Evolutionary conservation across 768 basidiomycete species (phyloP).

Genomic region (Naematelia encephala): DNA sequence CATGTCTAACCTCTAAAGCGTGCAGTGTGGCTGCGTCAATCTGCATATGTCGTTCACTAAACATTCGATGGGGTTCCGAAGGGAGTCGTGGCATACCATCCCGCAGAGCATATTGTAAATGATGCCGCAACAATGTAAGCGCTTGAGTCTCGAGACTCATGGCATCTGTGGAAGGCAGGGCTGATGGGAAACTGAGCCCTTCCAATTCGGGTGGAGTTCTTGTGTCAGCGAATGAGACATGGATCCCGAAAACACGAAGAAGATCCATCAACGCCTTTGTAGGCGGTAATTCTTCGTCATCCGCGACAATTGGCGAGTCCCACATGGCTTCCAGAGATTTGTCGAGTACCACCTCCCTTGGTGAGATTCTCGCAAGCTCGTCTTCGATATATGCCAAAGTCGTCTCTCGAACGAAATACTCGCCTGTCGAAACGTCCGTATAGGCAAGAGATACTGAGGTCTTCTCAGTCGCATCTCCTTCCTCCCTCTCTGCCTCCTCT

Average conservation of each 20-base stretch:
- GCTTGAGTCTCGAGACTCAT: slow-evolving; percentile 29
- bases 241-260: slow-evolving; percentile 27
- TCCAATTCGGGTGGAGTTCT: slow-evolving; percentile 5
- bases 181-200: background rate
- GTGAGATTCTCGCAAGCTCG: slow-evolving; percentile 74
- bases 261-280: slow-evolving; percentile 25
- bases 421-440: slow-evolving; percentile 88
- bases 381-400: slow-evolving; percentile 63
- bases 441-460: slow-evolving; percentile 71
- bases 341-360: slow-evolving; percentile 74
- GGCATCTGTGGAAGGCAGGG: background rate
- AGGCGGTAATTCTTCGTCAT: background rate
- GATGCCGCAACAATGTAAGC: slow-evolving; percentile 31
- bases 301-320: slow-evolving; percentile 2
- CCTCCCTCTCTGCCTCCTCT: background rate
- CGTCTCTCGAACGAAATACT: slow-evolving; percentile 74
- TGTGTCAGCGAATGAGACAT: slow-evolving; percentile 25
- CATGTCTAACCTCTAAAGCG: slow-evolving; percentile 48
- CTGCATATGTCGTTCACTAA: slow-evolving; percentile 32
- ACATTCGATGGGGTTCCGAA: slow-evolving; percentile 31
- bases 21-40: slow-evolving; percentile 50
- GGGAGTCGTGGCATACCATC: slow-evolving; percentile 39
- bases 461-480: slow-evolving; percentile 13
- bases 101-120: slow-evolving; percentile 44
- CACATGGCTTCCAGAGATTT: slow-evolving; percentile 8